A percentile compares a stretch with the other conserved stretches of the same genome.
Conservation (phyloP, 2,329 filamentous ascomycete genomes). For the Fusarium euwallaceae region DNA sequence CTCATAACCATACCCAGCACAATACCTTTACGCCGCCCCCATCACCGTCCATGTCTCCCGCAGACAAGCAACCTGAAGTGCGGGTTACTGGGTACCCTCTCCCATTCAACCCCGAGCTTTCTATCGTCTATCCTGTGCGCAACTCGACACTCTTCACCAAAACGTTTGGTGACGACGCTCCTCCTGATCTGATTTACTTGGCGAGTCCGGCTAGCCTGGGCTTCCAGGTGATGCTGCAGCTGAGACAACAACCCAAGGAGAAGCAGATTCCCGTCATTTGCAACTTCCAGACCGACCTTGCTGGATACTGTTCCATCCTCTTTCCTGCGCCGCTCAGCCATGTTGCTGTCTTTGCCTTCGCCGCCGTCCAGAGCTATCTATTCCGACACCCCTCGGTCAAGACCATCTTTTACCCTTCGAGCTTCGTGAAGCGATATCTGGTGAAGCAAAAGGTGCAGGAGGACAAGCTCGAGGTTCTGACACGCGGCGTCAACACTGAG, state of each 20-base stretch:
- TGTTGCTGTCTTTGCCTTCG: constrained; percentile 73
- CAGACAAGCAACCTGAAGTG: constrained; percentile 61
- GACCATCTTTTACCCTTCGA: constrained; percentile 78
- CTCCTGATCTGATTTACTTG: constrained; percentile 77
- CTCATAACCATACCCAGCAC: constrained; percentile 66
- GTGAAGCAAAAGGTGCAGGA: constrained; percentile 66
- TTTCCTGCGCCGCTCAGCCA: constrained; percentile 73
- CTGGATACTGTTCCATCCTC: constrained; percentile 77
- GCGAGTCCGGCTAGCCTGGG: constrained; percentile 78
- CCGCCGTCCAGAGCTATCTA: constrained; percentile 74
- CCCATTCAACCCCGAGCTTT: constrained; percentile 79
- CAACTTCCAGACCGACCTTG: constrained; percentile 80
- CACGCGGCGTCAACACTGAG: constrained; percentile 74
- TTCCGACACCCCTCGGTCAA: constrained; percentile 73
- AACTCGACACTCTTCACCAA: constrained; percentile 71
- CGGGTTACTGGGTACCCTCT: constrained; percentile 74
- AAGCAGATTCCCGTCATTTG: constrained; percentile 71
- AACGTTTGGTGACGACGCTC: constrained; percentile 65
- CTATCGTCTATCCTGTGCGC: constrained; percentile 77
- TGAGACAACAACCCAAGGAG: constrained; percentile 68
- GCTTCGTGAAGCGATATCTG: constrained; percentile 73
- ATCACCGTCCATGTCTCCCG: constrained; percentile 49
- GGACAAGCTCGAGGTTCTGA: constrained; percentile 70
- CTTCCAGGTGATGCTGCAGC: constrained; percentile 78
- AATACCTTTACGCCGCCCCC: constrained; percentile 66